Evolutionary conservation across 805 yeast species (phyloP), one percentile per base, ranked within the genome.

Genomic region (Metschnikowia aberdeeniae): DNA sequence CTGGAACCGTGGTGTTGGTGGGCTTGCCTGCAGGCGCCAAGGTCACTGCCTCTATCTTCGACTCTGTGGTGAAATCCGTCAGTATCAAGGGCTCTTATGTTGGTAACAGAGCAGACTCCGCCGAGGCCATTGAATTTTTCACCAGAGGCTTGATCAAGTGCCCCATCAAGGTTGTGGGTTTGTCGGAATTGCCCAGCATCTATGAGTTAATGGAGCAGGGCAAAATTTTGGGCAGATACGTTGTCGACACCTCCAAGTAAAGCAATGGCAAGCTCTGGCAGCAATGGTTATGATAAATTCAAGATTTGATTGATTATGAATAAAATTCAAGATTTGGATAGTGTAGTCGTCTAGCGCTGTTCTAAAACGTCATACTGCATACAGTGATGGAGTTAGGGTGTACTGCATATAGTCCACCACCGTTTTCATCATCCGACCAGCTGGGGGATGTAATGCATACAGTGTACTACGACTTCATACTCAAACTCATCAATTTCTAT

Each of bases 81-180:
- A 72, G 73, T 60, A 82, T 87, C 62, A 80, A 75, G 65, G 95
- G 93, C 57, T 86, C 95, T 43, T 85, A 85, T 63, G 95, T 87
- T 52, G 96, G 95, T 59, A 86, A 86, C 80, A 83, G 95, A 71
- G 84, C 85, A 54, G 96, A 88, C 70, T 79, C 92, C 54, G 77
- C 83, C 52, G 90, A 86, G 73, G 89, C 92, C 45, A 68, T 85
- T 54, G 86, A 82, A 58, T 84, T 85, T 77, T 83, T 82, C 68
- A 52, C 74, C 56, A 76, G 87, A 65, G 92, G 90, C 51, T 70
- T 80, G 62, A 84, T 84, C 63, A 73, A 76, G 65, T 78, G 87
- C 51, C 86, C 88, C 57, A 81, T 86, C 72, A 78, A 79, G 72
- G 63, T 89, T 65, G 89, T 82, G 43, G 89, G 89, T 47, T 75